phyloP scores from a whole-genome alignment of 2,329 filamentous ascomycete species.

The Karstenula rhodostoma region DNA sequence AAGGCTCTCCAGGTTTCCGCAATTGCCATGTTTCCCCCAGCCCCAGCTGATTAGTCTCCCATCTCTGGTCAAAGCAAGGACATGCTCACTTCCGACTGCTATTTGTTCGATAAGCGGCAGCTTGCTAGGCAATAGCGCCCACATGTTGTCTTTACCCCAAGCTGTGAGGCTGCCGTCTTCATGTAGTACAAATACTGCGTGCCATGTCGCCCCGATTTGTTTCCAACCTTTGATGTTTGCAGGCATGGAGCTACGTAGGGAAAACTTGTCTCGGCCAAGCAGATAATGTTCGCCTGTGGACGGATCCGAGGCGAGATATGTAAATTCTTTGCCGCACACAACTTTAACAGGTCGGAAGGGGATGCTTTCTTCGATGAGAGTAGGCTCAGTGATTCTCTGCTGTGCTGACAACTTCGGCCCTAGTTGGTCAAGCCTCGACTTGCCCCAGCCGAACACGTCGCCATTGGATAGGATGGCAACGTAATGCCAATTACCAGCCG shows the following conservation, averaged over 20 bases:
- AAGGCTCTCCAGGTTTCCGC: constrained; percentile 61
- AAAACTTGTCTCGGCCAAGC: constrained; percentile 79
- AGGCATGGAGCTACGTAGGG: constrained; percentile 67
- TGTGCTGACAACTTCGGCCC: constrained; percentile 59
- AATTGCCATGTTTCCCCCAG: constrained; percentile 98
- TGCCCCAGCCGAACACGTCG: constrained; percentile 87
- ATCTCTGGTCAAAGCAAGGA: constrained; percentile 72
- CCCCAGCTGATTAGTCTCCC: constrained; percentile 84
- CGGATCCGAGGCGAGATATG: constrained; percentile 69
- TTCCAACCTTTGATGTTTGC: constrained; percentile 65
- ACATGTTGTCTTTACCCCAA: constrained; percentile 88
- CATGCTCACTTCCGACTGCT: constrained; percentile 90
- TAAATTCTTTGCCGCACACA: constrained; percentile 86
- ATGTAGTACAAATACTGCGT: constrained; percentile 76
- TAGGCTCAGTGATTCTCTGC: constrained; percentile 48
- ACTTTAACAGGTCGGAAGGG: constrained; percentile 71
- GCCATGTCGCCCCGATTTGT: constrained; percentile 81
- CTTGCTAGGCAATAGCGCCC: constrained; percentile 73
- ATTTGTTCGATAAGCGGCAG: constrained; percentile 69
- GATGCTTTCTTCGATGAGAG: constrained; percentile 46
- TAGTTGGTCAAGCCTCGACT: constrained; percentile 83
- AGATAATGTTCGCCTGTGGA: constrained; percentile 68
- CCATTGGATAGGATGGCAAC: constrained; percentile 78
- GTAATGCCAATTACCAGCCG: constrained; percentile 80
- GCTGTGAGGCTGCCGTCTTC: constrained; percentile 67